phyloP scores from a whole-genome alignment of 208 protist genomes.

The Lotmaria passim region DNA sequence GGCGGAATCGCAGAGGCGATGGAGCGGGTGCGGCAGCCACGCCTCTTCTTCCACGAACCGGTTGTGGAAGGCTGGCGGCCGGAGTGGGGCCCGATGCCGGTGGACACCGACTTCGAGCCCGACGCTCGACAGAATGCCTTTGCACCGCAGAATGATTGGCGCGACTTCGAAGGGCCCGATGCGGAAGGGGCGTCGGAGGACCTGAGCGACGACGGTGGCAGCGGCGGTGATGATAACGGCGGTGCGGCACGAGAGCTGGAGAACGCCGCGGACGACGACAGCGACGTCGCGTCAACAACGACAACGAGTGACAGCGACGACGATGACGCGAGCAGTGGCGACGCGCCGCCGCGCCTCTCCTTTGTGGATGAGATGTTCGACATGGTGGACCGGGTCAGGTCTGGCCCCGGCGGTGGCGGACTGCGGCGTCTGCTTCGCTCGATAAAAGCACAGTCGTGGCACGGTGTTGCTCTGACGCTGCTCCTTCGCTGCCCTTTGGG shows the following conservation, averaged over 20 bases:
- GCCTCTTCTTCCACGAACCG: not conserved
- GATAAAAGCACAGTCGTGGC: slow-evolving; percentile 5
- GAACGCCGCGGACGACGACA: no score
- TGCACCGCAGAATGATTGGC: no score
- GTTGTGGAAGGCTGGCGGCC: slow-evolving; percentile 1
- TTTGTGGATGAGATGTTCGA: slow-evolving; percentile 35
- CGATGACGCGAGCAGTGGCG: not conserved
- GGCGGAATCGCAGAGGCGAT: no score
- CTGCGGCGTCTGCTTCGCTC: not conserved
- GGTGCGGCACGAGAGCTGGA: no score
- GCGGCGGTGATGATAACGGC: not conserved
- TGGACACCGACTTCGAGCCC: slow-evolving; percentile 9
- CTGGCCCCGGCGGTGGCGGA: slow-evolving; percentile 11
- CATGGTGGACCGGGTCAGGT: slow-evolving; percentile 20
- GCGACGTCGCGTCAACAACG: no score
- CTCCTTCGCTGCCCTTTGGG: slow-evolving; percentile 35
- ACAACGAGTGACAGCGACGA: not conserved
- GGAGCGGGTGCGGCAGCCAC: not conserved
- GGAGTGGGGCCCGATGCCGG: slow-evolving; percentile 14
- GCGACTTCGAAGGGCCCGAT: not conserved
- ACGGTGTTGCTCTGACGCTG: slow-evolving; percentile 30
- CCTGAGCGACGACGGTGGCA: not conserved
- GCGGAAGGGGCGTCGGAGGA: not conserved
- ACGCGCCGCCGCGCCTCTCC: slow-evolving; percentile 10
- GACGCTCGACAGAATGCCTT: not conserved